Evolutionary conservation across 176 grass and related monocot genomes (phyloP), one percentile per base, ranked within the genome.

Genomic region (Typha latifolia): DNA sequence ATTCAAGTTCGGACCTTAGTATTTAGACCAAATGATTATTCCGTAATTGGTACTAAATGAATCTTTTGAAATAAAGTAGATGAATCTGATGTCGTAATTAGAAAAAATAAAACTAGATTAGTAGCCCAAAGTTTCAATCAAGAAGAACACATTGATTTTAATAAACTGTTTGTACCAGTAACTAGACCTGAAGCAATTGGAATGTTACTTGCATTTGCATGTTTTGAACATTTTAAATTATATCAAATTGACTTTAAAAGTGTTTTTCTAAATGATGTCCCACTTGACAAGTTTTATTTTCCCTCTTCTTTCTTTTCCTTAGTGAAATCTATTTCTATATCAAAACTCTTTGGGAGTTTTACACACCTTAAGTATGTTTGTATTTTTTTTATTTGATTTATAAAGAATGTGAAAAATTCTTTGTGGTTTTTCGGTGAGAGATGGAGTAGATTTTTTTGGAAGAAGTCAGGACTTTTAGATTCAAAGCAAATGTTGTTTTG

Each of bases 241-340:
- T 68, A 20, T 22, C 29, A 68, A 68, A 68, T 68, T 26, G 32
- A 68, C 48, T 26, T 68, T 1, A 68, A 68, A 48, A 68, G 12
- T 68, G 3, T 29, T 3, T 68, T 68, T 10, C 12, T 68, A 37
- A 51, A 71, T 55, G 0, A n/a, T n/a, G n/a, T n/a, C n/a, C n/a
- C n/a, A n/a, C n/a, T n/a, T n/a, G n/a, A n/a, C n/a, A n/a, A n/a
- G n/a, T n/a, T n/a, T n/a, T n/a, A n/a, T n/a, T n/a, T n/a, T n/a
- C n/a, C n/a, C n/a, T n/a, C n/a, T n/a, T n/a, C n/a, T n/a, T n/a
- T n/a, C n/a, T n/a, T n/a, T n/a, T n/a, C n/a, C n/a, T n/a, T n/a
- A n/a, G n/a, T n/a, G n/a, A n/a, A n/a, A n/a, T n/a, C n/a, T n/a
- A n/a, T n/a, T n/a, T n/a, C n/a, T n/a, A n/a, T n/a, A n/a, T n/a